Conservation (phyloP, 805 yeast species). For the Cyberlindnera euphorbiiphila region DNA sequence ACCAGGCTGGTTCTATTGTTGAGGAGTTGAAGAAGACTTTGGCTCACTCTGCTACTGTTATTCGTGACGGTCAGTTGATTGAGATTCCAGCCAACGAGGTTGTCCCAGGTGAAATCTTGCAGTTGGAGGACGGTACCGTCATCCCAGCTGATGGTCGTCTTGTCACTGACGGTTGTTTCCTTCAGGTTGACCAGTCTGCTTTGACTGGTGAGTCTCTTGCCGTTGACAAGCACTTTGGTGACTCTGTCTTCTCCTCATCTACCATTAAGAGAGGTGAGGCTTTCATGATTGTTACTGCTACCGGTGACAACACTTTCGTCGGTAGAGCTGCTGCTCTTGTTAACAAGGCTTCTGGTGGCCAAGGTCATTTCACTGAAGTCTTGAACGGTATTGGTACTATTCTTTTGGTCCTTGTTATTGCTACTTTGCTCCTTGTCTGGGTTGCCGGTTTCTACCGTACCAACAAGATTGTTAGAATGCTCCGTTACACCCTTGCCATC, state of each 20-base stretch:
- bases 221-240: conserved; percentile 88
- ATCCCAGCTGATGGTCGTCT: conserved; percentile 92
- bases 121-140: conserved; percentile 89
- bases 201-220: conserved; percentile 97
- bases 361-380: conserved; percentile 96
- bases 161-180: conserved; percentile 77
- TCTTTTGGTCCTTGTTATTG: conserved; percentile 81
- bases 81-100: conserved; percentile 81
- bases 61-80: conserved; percentile 74
- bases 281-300: conserved; percentile 89
- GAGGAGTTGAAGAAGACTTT: conserved; percentile 93
- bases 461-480: conserved; percentile 76
- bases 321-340: conserved; percentile 98
- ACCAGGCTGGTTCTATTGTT: conserved; percentile 97
- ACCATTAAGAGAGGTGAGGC: conserved; percentile 96
- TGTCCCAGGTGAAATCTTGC: conserved; percentile 93
- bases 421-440: conserved; percentile 88
- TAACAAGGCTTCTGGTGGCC: conserved; percentile 88
- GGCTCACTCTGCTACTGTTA: conserved; percentile 82
- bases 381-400: conserved; percentile 96
- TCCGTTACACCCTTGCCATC: conserved; percentile 90
- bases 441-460: conserved; percentile 92
- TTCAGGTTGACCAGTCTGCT: conserved; percentile 95
- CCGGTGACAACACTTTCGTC: conserved; percentile 93
- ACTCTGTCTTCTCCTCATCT: conserved; percentile 84